Base-by-base conservation (phyloP, 139 green algal species). In the Dunaliella primolecta region DNA sequence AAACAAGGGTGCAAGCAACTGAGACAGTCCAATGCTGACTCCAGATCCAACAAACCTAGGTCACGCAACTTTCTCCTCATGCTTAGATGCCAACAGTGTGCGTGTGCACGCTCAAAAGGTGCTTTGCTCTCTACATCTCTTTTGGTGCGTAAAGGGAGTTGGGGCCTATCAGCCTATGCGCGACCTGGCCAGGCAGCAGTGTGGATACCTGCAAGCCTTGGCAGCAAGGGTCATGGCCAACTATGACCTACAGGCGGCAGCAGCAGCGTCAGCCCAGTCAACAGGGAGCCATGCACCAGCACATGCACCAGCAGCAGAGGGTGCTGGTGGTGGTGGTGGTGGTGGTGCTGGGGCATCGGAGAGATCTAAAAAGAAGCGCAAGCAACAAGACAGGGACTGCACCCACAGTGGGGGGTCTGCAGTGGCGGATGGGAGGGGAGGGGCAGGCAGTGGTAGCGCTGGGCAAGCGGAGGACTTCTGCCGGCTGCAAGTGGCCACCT, bases 141-240 rank as follows among this genome's bases (percentile, higher is more conserved):
- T n/a, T n/a, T n/a, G n/a, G n/a, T n/a, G n/a, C n/a, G 7, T 78
- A 1, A 56, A 84, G 78, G 84, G 15, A 0, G 36, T 32, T 0
- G 84, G 84, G 20, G 84, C 79, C 23, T 87, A 87, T 31, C 56
- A 77, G 25, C 84, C 84, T 36, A 87, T 80, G 11, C 36, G 79
- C 0, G 84, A 87, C 37, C 2, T 84, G 31, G 56, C 70, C 0
- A 80, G 84, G 0, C 35, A n/a, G 33, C 79, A 87, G 3, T 27
- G 79, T 7, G 79, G 70, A 1, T 37, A 36, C 29, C 84, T 87
- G 23, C 38, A 79, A 1, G n/a, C 46, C 0, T 25, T 87, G 24
- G 80, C 79, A 0, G 70, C 75, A 30, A 1, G 0, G 7, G 27
- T 87, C 7, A 74, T 87, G 79, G 23, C 36, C 34, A 27, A 36